phyloP scores from a whole-genome alignment of 352 stramenopile species.

The Globisporangium barbulae region DNA sequence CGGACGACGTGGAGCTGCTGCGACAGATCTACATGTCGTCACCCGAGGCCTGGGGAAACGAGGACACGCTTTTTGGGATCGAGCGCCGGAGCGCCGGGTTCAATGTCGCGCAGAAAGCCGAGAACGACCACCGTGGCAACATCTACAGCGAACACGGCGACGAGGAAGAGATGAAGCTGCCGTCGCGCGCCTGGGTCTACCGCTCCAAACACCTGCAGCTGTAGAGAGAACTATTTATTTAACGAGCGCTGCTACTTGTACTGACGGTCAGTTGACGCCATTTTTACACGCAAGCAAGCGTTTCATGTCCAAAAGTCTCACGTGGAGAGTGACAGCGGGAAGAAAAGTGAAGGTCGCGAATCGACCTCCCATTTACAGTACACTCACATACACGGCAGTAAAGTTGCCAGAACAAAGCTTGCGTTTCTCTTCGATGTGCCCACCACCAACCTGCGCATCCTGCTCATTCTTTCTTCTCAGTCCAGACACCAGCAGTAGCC shows the following conservation, averaged over 20 bases:
- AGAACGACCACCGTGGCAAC: neutral
- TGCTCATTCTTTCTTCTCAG: neutral
- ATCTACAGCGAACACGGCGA: neutral
- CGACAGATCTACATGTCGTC: constrained; percentile 41
- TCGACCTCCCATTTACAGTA: neutral
- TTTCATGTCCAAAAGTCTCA: neutral
- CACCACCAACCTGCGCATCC: neutral
- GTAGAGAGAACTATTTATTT: neutral
- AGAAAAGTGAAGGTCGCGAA: neutral
- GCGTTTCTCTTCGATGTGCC: neutral
- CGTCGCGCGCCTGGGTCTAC: neutral
- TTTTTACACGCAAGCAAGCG: neutral
- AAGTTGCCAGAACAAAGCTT: too few relatives aligned
- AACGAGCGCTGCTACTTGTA: neutral
- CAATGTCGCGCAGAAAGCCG: neutral
- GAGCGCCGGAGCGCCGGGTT: neutral
- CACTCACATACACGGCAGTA: neutral
- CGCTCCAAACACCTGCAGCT: constrained; percentile 9
- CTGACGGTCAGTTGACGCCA: neutral
- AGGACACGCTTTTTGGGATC: neutral
- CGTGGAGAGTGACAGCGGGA: neutral
- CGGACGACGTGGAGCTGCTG: constrained; percentile 40
- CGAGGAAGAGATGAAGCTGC: constrained; percentile 1
- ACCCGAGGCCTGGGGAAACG: constrained; percentile 6
- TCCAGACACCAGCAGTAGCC: too few relatives aligned